Percentiles rank a stretch among this genome's conserved stretches.
Conservation (phyloP, 2,329 filamentous ascomycete species). For the Penicillium sp. region DNA sequence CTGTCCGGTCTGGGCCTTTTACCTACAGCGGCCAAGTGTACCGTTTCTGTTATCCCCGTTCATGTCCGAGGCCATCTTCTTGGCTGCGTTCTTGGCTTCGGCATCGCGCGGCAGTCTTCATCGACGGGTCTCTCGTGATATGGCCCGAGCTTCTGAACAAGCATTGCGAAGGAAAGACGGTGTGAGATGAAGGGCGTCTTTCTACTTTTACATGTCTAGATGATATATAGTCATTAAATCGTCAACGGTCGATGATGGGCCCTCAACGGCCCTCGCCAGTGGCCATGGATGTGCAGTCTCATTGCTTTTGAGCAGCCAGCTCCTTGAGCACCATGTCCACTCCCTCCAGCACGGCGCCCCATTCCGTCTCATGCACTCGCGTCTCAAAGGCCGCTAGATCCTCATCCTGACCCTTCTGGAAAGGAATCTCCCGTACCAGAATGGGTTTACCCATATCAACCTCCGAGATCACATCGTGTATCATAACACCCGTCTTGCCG, state of each 20-base stretch:
- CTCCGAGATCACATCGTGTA: conserved; percentile 74
- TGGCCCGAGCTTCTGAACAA: background rate
- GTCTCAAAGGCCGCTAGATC: conserved; percentile 62
- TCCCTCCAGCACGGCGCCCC: conserved; percentile 72
- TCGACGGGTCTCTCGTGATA: background rate
- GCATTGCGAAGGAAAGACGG: background rate
- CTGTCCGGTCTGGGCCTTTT: background rate
- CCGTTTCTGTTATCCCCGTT: background rate
- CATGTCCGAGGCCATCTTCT: background rate
- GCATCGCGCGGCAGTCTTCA: background rate
- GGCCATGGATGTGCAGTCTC: background rate
- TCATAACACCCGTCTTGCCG: conserved; percentile 74
- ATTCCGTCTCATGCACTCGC: conserved; percentile 72
- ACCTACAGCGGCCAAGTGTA: background rate
- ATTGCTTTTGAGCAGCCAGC: conserved; percentile 23
- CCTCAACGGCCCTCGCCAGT: background rate
- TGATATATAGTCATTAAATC: conserved; percentile 22
- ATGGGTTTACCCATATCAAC: conserved; percentile 78
- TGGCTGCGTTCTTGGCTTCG: background rate
- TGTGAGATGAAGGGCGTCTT: conserved; percentile 3
- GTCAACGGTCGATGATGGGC: conserved; percentile 11
- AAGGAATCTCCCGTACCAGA: conserved; percentile 62
- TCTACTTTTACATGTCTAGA: conserved; percentile 6
- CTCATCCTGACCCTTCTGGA: conserved; percentile 58
- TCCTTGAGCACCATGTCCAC: conserved; percentile 40